phyloP scores from a whole-genome alignment of 129 eudicot species.

The Scalesia atractyloides region DNA sequence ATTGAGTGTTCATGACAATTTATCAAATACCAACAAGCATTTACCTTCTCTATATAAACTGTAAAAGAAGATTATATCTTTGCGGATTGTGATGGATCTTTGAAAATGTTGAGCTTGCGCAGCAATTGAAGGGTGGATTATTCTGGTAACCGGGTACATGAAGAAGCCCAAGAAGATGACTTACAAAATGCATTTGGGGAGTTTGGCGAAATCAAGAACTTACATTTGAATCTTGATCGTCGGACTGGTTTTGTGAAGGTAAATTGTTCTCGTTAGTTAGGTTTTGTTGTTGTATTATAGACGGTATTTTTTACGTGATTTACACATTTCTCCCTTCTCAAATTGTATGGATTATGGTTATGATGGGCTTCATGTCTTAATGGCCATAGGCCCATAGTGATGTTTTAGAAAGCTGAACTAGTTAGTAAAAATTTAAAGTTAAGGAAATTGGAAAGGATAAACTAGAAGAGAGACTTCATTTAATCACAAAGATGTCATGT shows the following conservation, averaged over 20 bases:
- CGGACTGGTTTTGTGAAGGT: slow-evolving; percentile 97
- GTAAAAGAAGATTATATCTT: slow-evolving; percentile 3
- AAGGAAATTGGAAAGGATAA: too few relatives aligned
- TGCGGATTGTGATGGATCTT: slow-evolving; percentile 8
- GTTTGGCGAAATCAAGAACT: slow-evolving; percentile 85
- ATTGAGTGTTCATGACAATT: neutral
- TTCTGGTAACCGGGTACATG: slow-evolving; percentile 93
- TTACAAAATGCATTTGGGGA: slow-evolving; percentile 86
- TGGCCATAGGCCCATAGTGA: too few relatives aligned
- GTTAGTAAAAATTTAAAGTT: too few relatives aligned
- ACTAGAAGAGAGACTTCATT: neutral
- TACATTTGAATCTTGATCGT: slow-evolving; percentile 96
- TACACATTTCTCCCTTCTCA: too few relatives aligned
- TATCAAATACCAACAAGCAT: neutral
- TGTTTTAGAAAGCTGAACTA: too few relatives aligned
- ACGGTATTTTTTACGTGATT: neutral
- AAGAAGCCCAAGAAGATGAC: slow-evolving; percentile 99
- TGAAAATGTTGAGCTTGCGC: slow-evolving; percentile 34
- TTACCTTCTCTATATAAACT: slow-evolving; percentile 2
- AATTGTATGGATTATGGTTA: too few relatives aligned
- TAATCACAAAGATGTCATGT: neutral
- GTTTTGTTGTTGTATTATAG: neutral
- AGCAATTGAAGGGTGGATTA: slow-evolving; percentile 99
- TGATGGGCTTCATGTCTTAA: too few relatives aligned
- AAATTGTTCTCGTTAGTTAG: neutral